Percentiles rank a stretch among this genome's conserved stretches.
phyloP scores from a whole-genome alignment of 2,329 filamentous ascomycete species.

The Cercospora beticola region DNA sequence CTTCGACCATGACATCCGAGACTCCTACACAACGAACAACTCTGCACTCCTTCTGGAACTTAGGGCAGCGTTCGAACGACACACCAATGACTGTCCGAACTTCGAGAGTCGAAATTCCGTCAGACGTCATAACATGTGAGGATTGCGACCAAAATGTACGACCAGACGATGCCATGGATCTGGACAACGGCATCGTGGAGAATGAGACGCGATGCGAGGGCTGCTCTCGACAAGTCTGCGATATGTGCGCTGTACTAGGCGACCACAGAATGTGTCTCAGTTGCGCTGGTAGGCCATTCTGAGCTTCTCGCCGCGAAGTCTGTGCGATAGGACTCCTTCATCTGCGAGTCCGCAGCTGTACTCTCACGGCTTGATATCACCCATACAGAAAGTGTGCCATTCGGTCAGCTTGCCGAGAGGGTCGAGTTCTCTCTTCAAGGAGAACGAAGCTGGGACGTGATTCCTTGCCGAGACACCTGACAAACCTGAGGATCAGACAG shows the following conservation, averaged over 20 bases:
- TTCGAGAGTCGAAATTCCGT: neutral
- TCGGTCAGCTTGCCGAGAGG: neutral
- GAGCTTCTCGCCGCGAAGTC: neutral
- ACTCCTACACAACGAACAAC: conserved; percentile 44
- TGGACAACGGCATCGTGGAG: conserved; percentile 34
- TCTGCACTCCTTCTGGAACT: conserved; percentile 50
- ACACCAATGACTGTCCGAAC: conserved; percentile 17
- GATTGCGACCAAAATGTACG: conserved; percentile 45
- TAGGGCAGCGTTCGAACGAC: conserved; percentile 37
- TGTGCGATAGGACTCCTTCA: neutral
- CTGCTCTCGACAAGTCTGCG: conserved; percentile 45
- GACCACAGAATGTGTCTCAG: conserved; percentile 43
- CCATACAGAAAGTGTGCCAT: neutral
- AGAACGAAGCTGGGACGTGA: neutral
- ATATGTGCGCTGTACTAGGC: conserved; percentile 43
- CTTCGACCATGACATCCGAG: conserved; percentile 15
- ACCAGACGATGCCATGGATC: conserved; percentile 38
- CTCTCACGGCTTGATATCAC: neutral
- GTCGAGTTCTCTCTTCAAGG: neutral
- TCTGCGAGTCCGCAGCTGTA: neutral
- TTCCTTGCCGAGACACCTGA: neutral
- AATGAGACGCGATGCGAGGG: conserved; percentile 40
- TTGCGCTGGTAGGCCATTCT: conserved; percentile 37
- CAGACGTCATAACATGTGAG: conserved; percentile 40
- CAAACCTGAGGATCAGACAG: neutral